These are phyloP conservation scores for Pichia insulana DNA, from an alignment of 805 yeast species.

Conservation along the genomic window DNA sequence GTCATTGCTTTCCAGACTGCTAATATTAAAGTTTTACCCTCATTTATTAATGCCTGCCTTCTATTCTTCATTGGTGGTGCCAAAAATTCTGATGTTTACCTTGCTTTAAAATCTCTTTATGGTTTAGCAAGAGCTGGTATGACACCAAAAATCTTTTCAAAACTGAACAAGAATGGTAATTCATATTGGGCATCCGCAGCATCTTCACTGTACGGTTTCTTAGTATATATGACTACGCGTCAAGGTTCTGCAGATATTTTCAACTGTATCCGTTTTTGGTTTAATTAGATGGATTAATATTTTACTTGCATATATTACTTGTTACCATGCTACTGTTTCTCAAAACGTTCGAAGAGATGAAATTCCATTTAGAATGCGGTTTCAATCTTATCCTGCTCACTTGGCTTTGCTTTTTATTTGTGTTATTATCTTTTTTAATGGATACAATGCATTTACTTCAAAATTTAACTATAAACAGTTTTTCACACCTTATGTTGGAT, in stretches of 20 bases:
- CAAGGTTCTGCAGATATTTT: conserved; percentile 11
- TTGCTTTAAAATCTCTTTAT: conserved; percentile 52
- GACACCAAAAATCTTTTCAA: conserved; percentile 47
- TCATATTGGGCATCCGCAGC: conserved; percentile 30
- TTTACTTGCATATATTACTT: conserved; percentile 12
- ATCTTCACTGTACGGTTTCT: conserved; percentile 12
- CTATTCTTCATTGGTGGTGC: conserved; percentile 56
- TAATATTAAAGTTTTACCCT: conserved; percentile 49
- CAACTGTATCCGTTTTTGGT: conserved; percentile 17
- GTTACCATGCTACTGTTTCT: conserved; percentile 9
- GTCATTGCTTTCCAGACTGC: conserved; percentile 52
- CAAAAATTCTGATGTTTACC: conserved; percentile 57
- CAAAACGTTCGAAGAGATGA: conserved; percentile 14
- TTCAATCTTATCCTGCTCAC: conserved; percentile 15
- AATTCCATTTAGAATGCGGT: conserved; percentile 16
- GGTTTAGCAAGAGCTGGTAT: conserved; percentile 55
- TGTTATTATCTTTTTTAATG: conserved; percentile 14
- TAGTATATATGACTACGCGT: conserved; percentile 11
- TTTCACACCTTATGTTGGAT: conserved; percentile 15
- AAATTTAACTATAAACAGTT: conserved; percentile 12
- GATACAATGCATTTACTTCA: conserved; percentile 14
- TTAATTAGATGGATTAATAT: conserved; percentile 17
- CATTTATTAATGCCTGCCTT: conserved; percentile 57
- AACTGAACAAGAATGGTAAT: conserved; percentile 61
- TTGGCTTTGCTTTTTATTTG: conserved; percentile 8